A percentile compares a stretch with the other conserved stretches of the same genome.
Evolutionary conservation across 1,139 yeast species (phyloP).

Genomic region (Suhomyces maxii): DNA sequence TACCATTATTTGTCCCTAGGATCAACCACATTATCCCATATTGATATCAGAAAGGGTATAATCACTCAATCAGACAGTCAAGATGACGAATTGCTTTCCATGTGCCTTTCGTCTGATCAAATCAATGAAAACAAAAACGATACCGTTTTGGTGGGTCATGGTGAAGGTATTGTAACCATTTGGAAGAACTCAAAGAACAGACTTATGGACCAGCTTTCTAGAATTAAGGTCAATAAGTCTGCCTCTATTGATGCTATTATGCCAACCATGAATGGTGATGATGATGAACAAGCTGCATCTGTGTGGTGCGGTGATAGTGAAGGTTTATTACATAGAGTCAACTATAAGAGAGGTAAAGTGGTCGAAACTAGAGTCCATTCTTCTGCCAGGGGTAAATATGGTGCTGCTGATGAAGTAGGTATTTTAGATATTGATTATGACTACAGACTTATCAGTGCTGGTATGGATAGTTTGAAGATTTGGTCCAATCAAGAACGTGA

Average conservation of each 20-base stretch:
- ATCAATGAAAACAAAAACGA: constrained; percentile 55
- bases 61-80: constrained; percentile 77
- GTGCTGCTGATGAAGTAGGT: constrained; percentile 60
- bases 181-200: constrained; percentile 76
- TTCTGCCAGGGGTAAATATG: constrained; percentile 40
- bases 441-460: constrained; percentile 76
- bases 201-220: constrained; percentile 75
- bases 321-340: constrained; percentile 71
- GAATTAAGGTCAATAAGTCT: constrained; percentile 67
- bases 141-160: constrained; percentile 72
- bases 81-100: constrained; percentile 84
- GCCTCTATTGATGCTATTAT: constrained; percentile 80
- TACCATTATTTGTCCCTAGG: constrained; percentile 83
- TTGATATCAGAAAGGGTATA: constrained; percentile 75
- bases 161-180: constrained; percentile 88
- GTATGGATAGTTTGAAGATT: constrained; percentile 75
- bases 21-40: constrained; percentile 74
- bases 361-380: constrained; percentile 70
- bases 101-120: constrained; percentile 59
- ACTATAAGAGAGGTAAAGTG: constrained; percentile 63
- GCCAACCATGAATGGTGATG: constrained; percentile 72
- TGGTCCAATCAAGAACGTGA: constrained; percentile 50
- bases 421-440: constrained; percentile 76
- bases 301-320: constrained; percentile 87
- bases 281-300: constrained; percentile 47